These are phyloP conservation scores for Colletotrichum acutatum DNA, from an alignment of 2,329 filamentous ascomycete species.

Conservation along the genomic window DNA sequence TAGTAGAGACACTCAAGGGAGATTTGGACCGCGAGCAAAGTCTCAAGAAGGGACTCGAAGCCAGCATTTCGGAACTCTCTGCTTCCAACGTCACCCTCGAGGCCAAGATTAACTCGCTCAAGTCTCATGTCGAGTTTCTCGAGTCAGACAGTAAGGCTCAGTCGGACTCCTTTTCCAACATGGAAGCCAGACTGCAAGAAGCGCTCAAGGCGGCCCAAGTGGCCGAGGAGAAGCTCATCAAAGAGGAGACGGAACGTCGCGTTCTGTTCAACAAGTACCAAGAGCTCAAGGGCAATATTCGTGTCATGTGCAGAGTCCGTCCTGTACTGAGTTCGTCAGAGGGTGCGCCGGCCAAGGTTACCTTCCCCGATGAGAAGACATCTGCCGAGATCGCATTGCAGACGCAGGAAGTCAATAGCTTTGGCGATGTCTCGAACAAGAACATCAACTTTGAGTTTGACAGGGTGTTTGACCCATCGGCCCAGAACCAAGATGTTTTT, in stretches of 20 bases:
- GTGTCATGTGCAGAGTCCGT: slow-evolving; percentile 96
- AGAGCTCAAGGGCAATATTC: slow-evolving; percentile 97
- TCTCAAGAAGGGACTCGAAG: slow-evolving; percentile 64
- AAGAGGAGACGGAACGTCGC: slow-evolving; percentile 88
- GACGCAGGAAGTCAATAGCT: slow-evolving; percentile 84
- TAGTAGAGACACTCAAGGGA: slow-evolving; percentile 57
- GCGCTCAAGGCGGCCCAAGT: slow-evolving; percentile 76
- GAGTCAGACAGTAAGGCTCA: slow-evolving; percentile 92
- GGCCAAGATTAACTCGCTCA: slow-evolving; percentile 78
- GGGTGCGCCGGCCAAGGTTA: slow-evolving; percentile 77
- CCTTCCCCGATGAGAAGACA: slow-evolving; percentile 85
- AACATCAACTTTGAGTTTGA: slow-evolving; percentile 92
- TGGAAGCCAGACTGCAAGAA: slow-evolving; percentile 83
- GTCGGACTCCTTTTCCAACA: slow-evolving; percentile 83
- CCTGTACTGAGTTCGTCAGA: slow-evolving; percentile 72
- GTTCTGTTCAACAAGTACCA: slow-evolving; percentile 98
- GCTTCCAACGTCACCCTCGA: slow-evolving; percentile 76
- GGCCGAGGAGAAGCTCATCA: slow-evolving; percentile 84
- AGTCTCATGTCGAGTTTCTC: slow-evolving; percentile 87
- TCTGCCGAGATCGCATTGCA: slow-evolving; percentile 87
- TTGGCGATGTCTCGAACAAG: slow-evolving; percentile 80
- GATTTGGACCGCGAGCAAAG: slow-evolving; percentile 72
- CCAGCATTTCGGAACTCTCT: slow-evolving; percentile 67
- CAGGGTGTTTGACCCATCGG: slow-evolving; percentile 83
- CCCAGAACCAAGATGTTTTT: slow-evolving; percentile 88